phyloP scores from a whole-genome alignment of 2,329 filamentous ascomycete genomes.

The Decorospora gaudefroyi region DNA sequence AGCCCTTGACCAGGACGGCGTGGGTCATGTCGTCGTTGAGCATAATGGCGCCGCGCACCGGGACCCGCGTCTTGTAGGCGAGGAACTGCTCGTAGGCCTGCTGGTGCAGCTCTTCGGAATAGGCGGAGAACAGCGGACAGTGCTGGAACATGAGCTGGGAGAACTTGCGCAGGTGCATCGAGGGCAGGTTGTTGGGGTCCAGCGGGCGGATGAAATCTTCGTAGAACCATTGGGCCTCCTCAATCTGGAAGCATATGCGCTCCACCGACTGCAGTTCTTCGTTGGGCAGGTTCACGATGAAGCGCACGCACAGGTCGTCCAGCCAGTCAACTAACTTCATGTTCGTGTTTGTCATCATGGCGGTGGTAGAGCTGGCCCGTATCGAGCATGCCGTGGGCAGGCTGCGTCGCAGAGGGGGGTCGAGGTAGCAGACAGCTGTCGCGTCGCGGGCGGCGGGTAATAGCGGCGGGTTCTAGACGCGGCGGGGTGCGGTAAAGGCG shows the following conservation, averaged over 20 bases:
- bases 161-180: slow-evolving; percentile 82
- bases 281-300: slow-evolving; percentile 93
- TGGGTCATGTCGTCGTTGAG: slow-evolving; percentile 94
- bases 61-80: slow-evolving; percentile 91
- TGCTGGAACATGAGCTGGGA: slow-evolving; percentile 91
- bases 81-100: slow-evolving; percentile 90
- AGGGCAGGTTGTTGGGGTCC: slow-evolving; percentile 78
- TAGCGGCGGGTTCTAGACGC: slow-evolving; percentile 19
- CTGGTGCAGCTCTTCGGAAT: slow-evolving; percentile 75
- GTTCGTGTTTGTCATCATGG: slow-evolving; percentile 70
- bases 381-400: slow-evolving; percentile 62
- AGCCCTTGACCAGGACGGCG: slow-evolving; percentile 90
- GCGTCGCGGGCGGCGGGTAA: slow-evolving; percentile 9
- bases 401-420: slow-evolving; percentile 17
- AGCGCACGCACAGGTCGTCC: slow-evolving; percentile 96
- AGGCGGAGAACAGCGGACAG: slow-evolving; percentile 83
- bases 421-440: slow-evolving; percentile 6
- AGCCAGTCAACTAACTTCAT: slow-evolving; percentile 95
- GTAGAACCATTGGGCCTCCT: slow-evolving; percentile 99
- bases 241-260: slow-evolving; percentile 96
- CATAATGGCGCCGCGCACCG: slow-evolving; percentile 91
- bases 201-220: slow-evolving; percentile 97
- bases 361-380: slow-evolving; percentile 51
- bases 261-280: slow-evolving; percentile 89
- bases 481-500: background rate